A percentile compares a stretch with the other conserved stretches of the same genome.
These are phyloP conservation scores for Debaryomyces fabryi DNA, from an alignment of 1,139 yeast species.

Conservation along the genomic window DNA sequence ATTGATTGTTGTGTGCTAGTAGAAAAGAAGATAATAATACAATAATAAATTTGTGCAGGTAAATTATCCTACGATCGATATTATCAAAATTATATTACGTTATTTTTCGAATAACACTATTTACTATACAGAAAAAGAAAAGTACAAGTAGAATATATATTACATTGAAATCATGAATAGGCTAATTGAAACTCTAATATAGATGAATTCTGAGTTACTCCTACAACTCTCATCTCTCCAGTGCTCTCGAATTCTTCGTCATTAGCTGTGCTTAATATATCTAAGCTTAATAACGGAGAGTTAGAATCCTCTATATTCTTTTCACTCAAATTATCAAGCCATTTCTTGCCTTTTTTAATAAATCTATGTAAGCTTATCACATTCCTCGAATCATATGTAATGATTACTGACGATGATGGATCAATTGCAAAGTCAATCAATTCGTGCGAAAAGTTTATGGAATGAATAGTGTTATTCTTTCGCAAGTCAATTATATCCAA, in stretches of 20 bases:
- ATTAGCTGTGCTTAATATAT: slow-evolving; percentile 14
- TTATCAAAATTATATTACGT: not conserved
- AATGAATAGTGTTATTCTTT: slow-evolving; percentile 39
- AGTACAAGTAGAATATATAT: not conserved
- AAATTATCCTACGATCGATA: not conserved
- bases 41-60: not conserved
- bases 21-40: not conserved
- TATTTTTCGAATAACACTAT: not conserved
- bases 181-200: slow-evolving; percentile 16
- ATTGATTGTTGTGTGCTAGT: not conserved
- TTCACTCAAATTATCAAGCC: slow-evolving; percentile 27
- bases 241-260: slow-evolving; percentile 13
- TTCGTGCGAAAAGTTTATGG: slow-evolving; percentile 22
- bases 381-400: slow-evolving; percentile 25
- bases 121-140: not conserved
- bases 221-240: slow-evolving; percentile 15
- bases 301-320: slow-evolving; percentile 8
- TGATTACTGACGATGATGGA: slow-evolving; percentile 44
- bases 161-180: not conserved
- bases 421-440: slow-evolving; percentile 42
- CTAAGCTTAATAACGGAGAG: slow-evolving; percentile 10
- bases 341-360: slow-evolving; percentile 47
- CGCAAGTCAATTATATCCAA: slow-evolving; percentile 63
- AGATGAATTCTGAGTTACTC: slow-evolving; percentile 16
- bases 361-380: slow-evolving; percentile 35